A percentile compares a stretch with the other conserved stretches of the same genome.
phyloP scores from a whole-genome alignment of 164 flowering plant species.

The Piper betle region DNA sequence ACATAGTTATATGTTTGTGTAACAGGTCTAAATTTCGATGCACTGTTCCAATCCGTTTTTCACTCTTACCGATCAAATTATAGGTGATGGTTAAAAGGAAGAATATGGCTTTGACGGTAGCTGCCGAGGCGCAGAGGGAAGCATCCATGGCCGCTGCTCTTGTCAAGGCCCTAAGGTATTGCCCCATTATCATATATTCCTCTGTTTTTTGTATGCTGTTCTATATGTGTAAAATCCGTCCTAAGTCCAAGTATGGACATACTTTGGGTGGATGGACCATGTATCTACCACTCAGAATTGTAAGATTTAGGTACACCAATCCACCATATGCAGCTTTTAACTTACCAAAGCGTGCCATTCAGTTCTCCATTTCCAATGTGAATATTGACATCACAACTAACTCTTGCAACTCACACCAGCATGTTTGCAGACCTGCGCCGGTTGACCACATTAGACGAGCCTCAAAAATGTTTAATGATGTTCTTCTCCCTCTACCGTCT shows the following conservation, averaged over 20 bases:
- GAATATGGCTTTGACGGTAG: conserved; percentile 64
- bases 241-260: not conserved
- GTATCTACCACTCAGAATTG: not conserved
- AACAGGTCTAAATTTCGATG: not conserved
- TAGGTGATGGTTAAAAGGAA: conserved; percentile 41
- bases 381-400: not conserved
- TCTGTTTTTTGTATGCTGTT: not conserved
- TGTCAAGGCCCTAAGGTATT: conserved; percentile 54
- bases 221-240: not conserved
- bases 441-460: conserved; percentile 44
- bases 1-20: not conserved
- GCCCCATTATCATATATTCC: not conserved
- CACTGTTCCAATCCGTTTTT: not conserved
- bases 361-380: not conserved
- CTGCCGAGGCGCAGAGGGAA: conserved; percentile 80
- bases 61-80: not conserved
- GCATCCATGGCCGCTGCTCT: conserved; percentile 56
- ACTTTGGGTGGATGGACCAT: not conserved
- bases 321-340: not conserved
- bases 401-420: conserved; percentile 27
- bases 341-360: not conserved
- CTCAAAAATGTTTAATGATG: conserved; percentile 40
- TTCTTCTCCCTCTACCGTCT: conserved; percentile 61
- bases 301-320: not conserved
- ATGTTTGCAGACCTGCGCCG: conserved; percentile 64